Evolutionary conservation across 441 rosid species (phyloP).

Genomic region (Aquilaria agallochum): DNA sequence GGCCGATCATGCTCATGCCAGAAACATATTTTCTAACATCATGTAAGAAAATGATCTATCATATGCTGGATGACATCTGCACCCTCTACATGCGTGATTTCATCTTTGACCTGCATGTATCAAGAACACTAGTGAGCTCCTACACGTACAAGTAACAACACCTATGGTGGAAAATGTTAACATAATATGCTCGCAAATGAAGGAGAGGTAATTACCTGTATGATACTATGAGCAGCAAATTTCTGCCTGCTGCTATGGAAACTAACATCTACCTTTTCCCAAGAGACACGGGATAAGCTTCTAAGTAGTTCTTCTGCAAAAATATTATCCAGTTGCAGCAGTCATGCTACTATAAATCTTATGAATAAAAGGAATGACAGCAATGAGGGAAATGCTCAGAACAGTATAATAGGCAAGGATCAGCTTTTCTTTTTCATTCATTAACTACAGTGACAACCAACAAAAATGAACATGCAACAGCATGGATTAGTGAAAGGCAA

Average conservation of each 20-base stretch:
- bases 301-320: slow-evolving; percentile 68
- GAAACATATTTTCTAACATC: not conserved
- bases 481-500: too few relatives aligned
- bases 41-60: slow-evolving; percentile 64
- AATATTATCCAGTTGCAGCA: not conserved
- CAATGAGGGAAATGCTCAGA: too few relatives aligned
- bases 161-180: too few relatives aligned
- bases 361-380: too few relatives aligned
- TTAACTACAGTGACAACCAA: not conserved
- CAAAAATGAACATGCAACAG: slow-evolving; percentile 2
- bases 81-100: slow-evolving; percentile 64
- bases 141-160: too few relatives aligned
- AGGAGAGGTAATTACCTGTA: slow-evolving; percentile 49
- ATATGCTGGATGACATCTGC: slow-evolving; percentile 84
- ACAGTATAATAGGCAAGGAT: too few relatives aligned
- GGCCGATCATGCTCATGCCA: too few relatives aligned
- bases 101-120: slow-evolving; percentile 61
- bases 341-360: too few relatives aligned
- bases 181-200: not conserved
- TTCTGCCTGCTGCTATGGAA: slow-evolving; percentile 76
- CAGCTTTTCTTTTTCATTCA: not conserved
- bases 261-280: slow-evolving; percentile 93
- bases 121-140: not conserved
- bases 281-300: slow-evolving; percentile 68
- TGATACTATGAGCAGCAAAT: slow-evolving; percentile 85